A percentile compares a stretch with the other conserved stretches of the same genome.
Conservation (phyloP, 2,329 filamentous ascomycete species). For the Colletotrichum kahawae region DNA sequence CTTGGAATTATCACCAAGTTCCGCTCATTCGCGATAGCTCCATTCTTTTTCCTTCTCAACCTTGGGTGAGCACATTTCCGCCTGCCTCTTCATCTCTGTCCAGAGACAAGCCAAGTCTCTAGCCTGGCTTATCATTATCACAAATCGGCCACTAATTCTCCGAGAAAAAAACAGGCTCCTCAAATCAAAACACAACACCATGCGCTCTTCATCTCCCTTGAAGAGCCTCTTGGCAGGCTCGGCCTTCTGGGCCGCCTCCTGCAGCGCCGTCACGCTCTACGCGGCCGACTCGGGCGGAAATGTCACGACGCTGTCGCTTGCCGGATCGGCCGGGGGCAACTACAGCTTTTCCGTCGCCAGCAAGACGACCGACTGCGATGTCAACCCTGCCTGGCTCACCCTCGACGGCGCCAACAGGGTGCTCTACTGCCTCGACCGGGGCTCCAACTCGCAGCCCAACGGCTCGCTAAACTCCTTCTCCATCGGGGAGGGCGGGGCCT, state of each 20-base stretch:
- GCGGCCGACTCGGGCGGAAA: slow-evolving; percentile 24
- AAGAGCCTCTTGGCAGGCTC: slow-evolving; percentile 8
- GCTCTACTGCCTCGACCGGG: slow-evolving; percentile 21
- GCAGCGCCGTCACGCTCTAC: slow-evolving; percentile 22
- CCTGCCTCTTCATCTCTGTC: not conserved
- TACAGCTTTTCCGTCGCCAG: slow-evolving; percentile 20
- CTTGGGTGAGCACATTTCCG: not conserved
- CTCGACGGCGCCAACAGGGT: slow-evolving; percentile 17
- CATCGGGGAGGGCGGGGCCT: slow-evolving; percentile 12
- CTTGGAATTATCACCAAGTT: not conserved
- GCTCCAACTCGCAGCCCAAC: not conserved
- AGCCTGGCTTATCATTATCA: not conserved
- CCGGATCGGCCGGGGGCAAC: not conserved
- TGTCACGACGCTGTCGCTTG: slow-evolving; percentile 23
- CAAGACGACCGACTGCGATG: slow-evolving; percentile 20
- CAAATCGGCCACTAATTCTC: not conserved
- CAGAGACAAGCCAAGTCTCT: not conserved
- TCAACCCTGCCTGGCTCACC: slow-evolving; percentile 21
- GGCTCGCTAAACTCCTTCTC: slow-evolving; percentile 24
- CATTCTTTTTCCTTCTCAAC: not conserved
- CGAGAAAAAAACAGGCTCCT: not conserved
- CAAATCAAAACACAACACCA: not conserved
- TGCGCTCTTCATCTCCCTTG: not conserved
- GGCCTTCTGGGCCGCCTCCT: not conserved
- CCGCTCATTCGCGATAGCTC: not conserved